Conservation (phyloP, 805 yeast species). For the Blastobotrys robertii region DNA sequence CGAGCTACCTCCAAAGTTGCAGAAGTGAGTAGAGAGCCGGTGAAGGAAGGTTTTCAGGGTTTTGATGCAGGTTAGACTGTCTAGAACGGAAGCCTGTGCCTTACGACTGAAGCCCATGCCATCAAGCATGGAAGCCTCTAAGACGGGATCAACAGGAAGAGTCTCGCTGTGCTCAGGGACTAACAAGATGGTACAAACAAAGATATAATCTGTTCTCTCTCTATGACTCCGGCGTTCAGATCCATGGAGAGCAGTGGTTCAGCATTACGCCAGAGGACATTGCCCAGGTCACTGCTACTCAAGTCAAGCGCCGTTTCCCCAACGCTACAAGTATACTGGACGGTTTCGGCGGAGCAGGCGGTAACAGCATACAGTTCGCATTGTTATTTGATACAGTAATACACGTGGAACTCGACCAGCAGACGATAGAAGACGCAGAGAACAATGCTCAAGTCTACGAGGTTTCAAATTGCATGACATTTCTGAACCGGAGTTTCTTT, state of each 20-base stretch:
- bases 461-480: conserved; percentile 41
- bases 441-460: conserved; percentile 60
- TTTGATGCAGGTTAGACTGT: no score
- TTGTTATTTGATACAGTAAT: conserved; percentile 27
- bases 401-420: conserved; percentile 20
- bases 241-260: conserved; percentile 73
- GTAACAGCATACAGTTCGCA: conserved; percentile 69
- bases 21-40: background rate
- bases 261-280: conserved; percentile 79
- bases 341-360: conserved; percentile 83
- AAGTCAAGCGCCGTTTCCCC: conserved; percentile 13
- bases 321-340: conserved; percentile 37
- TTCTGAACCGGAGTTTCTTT: conserved; percentile 41
- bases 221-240: conserved; percentile 56
- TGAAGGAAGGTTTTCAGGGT: no score
- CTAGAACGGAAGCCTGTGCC: no score
- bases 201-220: conserved; percentile 51
- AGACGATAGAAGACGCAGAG: conserved; percentile 18
- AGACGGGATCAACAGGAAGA: no score
- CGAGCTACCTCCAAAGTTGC: background rate
- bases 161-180: conserved; percentile 1
- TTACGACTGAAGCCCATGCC: no score
- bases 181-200: conserved; percentile 20
- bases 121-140: no score
- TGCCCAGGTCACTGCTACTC: conserved; percentile 38